A percentile compares a stretch with the other conserved stretches of the same genome.
phyloP scores from a whole-genome alignment of 805 yeast genomes.

The Pichia sporocuriosa region DNA sequence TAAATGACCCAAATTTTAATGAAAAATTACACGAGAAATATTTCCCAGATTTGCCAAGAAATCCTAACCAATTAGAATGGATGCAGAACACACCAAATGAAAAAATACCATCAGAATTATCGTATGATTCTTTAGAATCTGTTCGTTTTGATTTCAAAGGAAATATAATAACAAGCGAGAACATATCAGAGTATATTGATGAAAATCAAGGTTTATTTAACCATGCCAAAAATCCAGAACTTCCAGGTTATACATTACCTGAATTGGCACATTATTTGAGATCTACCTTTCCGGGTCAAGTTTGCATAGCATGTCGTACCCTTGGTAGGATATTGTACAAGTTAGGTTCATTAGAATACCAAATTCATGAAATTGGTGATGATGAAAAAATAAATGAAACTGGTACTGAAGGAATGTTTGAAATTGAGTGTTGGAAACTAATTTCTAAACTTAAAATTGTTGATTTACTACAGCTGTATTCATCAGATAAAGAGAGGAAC shows the following conservation, averaged over 20 bases:
- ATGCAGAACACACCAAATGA: slow-evolving; percentile 64
- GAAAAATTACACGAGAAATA: slow-evolving; percentile 75
- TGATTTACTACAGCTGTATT: slow-evolving; percentile 59
- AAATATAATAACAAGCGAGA: slow-evolving; percentile 45
- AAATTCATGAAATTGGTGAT: slow-evolving; percentile 28
- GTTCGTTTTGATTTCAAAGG: slow-evolving; percentile 89
- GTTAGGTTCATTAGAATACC: slow-evolving; percentile 55
- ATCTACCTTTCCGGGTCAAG: slow-evolving; percentile 75
- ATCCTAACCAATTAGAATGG: slow-evolving; percentile 82
- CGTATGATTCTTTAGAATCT: slow-evolving; percentile 52
- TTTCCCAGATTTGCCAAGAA: slow-evolving; percentile 85
- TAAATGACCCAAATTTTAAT: slow-evolving; percentile 72
- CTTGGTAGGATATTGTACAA: slow-evolving; percentile 82
- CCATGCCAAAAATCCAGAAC: slow-evolving; percentile 79
- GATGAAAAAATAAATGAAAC: slow-evolving; percentile 25
- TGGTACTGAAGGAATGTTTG: slow-evolving; percentile 38
- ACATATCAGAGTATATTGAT: slow-evolving; percentile 13
- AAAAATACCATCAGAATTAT: slow-evolving; percentile 33
- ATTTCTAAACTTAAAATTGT: slow-evolving; percentile 55
- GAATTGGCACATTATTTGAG: slow-evolving; percentile 77
- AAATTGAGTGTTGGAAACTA: slow-evolving; percentile 61
- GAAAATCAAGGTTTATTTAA: slow-evolving; percentile 70
- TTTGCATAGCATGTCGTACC: slow-evolving; percentile 80
- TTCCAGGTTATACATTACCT: slow-evolving; percentile 86
- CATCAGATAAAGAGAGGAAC: slow-evolving; percentile 56